phyloP scores from a whole-genome alignment of 495 filamentous ascomycete genomes.

The Daldinia bambusicola region DNA sequence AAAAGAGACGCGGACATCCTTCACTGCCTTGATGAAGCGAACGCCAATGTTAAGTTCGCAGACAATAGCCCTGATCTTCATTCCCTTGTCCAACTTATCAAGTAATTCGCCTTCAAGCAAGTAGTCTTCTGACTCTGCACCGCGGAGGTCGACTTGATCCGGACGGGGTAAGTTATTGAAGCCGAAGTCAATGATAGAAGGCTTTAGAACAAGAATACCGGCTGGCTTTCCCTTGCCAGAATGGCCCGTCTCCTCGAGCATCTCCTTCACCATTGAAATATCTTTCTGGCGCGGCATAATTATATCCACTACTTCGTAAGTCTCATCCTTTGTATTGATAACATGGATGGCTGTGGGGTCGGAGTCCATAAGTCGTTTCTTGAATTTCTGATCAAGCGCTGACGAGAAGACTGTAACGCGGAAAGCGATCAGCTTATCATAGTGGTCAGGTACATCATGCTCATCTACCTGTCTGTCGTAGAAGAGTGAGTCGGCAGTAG shows the following conservation, averaged over 20 bases:
- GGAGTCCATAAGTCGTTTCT: slow-evolving; percentile 18
- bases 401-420: slow-evolving; percentile 34
- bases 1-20: slow-evolving; percentile 64
- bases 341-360: slow-evolving; percentile 44
- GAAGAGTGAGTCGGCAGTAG: slow-evolving; percentile 51
- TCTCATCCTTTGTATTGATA: slow-evolving; percentile 35
- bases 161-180: slow-evolving; percentile 53
- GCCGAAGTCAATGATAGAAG: slow-evolving; percentile 51
- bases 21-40: slow-evolving; percentile 67
- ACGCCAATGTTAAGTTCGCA: slow-evolving; percentile 71
- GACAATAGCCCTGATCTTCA: slow-evolving; percentile 77
- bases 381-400: slow-evolving; percentile 12
- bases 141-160: slow-evolving; percentile 45
- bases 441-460: slow-evolving; percentile 21
- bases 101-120: slow-evolving; percentile 75
- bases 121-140: slow-evolving; percentile 58
- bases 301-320: slow-evolving; percentile 42
- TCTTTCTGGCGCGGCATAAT: slow-evolving; percentile 27
- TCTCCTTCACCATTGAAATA: slow-evolving; percentile 36
- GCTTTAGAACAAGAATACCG: slow-evolving; percentile 53
- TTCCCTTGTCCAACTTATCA: slow-evolving; percentile 69
- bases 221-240: slow-evolving; percentile 47
- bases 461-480: slow-evolving; percentile 31
- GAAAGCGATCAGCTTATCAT: slow-evolving; percentile 38
- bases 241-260: slow-evolving; percentile 41